Evolutionary conservation across 345 rosid genomes (phyloP), one percentile per base, ranked within the genome.

Genomic region (Noccaea caerulescens): DNA sequence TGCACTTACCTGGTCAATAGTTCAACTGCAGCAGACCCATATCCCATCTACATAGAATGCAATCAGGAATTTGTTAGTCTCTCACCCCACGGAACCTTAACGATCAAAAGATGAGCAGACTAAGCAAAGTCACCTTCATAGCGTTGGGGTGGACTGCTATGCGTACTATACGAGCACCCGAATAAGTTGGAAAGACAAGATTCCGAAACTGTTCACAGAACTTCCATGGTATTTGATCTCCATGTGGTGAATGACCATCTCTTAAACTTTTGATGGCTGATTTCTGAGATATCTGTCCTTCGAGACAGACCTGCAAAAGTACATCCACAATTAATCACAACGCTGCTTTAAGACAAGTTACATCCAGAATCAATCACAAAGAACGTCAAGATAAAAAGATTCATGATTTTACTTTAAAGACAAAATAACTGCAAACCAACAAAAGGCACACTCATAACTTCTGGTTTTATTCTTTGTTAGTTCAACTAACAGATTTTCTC

Each of bases 171-270:
- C 98, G 93, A 82, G 91, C 96, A 68, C 99, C 99, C 4, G 96
- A 88, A 73, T 89, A 86, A 60, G 81, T 86, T 66, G 98, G 98
- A 69, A 93, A 93, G 70, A 79, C 94, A 13, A 86, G 73, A 52
- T 93, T 89, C 63, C 85, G 80, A 67, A 87, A 93, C 64, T 89
- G 90, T 83, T 93, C 93, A 71, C 85, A 87, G 79, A 93, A 91
- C 77, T 93, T 93, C 98, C 98, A 93, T 13, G 97, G 97, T 68
- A 93, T 89, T 76, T 91, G 97, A 82, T 93, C 98, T 70, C 98
- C 98, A 82, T 46, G 83, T 4, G 98, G 98, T 62, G 84, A 89
- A 80, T 86, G 92, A 27, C 91, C 97, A 41, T 80, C 88, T 33
- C 87, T 76, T 64, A 91, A 83, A 81, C 91, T 91, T 79, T 68